phyloP scores from a whole-genome alignment of 1,139 yeast genomes.

The Geotrichum klebahnii region DNA sequence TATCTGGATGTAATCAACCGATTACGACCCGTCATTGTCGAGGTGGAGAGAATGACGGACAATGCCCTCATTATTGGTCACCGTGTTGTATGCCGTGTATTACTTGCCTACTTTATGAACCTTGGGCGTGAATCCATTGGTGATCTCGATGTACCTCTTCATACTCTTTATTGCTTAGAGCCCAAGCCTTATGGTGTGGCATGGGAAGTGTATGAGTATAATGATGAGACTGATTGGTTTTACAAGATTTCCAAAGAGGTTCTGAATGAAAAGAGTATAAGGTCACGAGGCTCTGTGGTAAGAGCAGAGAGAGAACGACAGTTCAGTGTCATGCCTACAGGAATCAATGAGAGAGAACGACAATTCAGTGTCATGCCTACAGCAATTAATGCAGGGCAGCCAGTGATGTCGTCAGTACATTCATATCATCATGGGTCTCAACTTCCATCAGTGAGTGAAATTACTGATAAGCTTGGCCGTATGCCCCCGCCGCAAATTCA shows the following conservation, averaged over 20 bases:
- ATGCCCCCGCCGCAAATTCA: background rate
- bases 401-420: background rate
- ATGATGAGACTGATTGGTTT: constrained; percentile 74
- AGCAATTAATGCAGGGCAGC: background rate
- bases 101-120: constrained; percentile 84
- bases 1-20: constrained; percentile 89
- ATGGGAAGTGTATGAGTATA: constrained; percentile 82
- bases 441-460: constrained; percentile 1
- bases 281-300: background rate
- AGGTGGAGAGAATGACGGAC: constrained; percentile 85
- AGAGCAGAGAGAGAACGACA: constrained; percentile 14
- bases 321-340: constrained; percentile 21
- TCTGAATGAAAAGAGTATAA: background rate
- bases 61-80: constrained; percentile 81
- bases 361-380: constrained; percentile 20
- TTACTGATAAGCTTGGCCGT: constrained; percentile 1
- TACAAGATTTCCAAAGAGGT: constrained; percentile 48
- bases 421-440: background rate
- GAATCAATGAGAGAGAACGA: background rate
- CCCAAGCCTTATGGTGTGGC: constrained; percentile 94
- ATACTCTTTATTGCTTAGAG: constrained; percentile 82
- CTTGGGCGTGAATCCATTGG: constrained; percentile 78
- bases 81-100: constrained; percentile 82
- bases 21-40: constrained; percentile 83
- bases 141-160: constrained; percentile 87